Evolutionary conservation across 2,329 filamentous ascomycete genomes (phyloP).

Genomic region (Scedosporium apiospermum): DNA sequence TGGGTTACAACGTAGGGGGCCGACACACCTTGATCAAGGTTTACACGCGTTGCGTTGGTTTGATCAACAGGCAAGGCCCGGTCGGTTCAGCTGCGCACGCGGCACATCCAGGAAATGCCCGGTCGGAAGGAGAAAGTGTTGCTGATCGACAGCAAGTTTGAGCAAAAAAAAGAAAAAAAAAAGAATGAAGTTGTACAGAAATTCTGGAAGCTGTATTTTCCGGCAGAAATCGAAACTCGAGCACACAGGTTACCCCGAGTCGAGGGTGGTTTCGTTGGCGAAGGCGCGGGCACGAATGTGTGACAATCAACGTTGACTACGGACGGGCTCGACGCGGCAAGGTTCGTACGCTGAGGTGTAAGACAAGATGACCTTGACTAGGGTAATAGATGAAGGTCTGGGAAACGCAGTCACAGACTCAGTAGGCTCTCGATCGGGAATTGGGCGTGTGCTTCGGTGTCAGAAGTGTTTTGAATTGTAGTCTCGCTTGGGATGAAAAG

Average conservation of each 20-base stretch:
- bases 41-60: neutral
- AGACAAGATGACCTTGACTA: neutral
- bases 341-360: neutral
- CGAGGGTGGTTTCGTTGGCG: neutral
- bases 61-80: conserved; percentile 2
- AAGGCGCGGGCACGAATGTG: neutral
- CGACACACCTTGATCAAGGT: conserved; percentile 4
- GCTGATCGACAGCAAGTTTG: conserved; percentile 1
- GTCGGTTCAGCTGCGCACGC: neutral
- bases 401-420: neutral
- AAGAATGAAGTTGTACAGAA: neutral
- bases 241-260: neutral
- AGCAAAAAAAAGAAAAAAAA: neutral
- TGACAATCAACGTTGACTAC: neutral
- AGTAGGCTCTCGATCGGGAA: neutral
- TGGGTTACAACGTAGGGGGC: neutral
- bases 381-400: neutral
- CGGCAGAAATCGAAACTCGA: neutral
- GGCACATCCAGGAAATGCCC: neutral
- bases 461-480: neutral
- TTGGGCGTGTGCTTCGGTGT: neutral
- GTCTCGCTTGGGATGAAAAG: neutral
- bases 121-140: neutral
- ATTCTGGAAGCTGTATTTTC: neutral
- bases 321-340: neutral